Conservation (phyloP, 2,329 filamentous ascomycete species). For the Diaporthe aspalathi region DNA sequence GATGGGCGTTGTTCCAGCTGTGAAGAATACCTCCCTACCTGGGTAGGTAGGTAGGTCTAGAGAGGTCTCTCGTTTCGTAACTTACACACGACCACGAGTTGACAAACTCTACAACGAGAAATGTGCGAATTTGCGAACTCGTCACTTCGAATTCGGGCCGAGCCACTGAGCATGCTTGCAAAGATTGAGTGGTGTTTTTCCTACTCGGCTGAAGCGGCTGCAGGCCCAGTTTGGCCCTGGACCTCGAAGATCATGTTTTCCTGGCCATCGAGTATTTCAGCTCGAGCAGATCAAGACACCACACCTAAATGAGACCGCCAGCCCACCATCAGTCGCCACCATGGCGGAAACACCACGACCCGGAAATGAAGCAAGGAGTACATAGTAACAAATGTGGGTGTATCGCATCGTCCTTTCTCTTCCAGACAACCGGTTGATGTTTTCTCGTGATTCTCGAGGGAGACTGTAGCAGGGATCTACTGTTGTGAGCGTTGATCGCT, state of each 20-base stretch:
- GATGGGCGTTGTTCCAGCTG: background rate
- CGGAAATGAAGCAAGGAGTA: background rate
- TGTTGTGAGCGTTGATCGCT: background rate
- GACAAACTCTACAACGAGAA: background rate
- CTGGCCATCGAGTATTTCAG: background rate
- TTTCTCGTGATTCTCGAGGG: background rate
- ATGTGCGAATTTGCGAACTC: background rate
- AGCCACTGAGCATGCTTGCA: background rate
- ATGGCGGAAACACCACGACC: background rate
- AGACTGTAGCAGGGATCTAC: background rate
- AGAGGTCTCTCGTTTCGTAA: background rate
- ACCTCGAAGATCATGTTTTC: background rate
- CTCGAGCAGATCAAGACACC: background rate
- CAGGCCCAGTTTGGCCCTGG: background rate
- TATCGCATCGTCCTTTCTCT: background rate
- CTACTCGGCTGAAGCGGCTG: conserved; percentile 4
- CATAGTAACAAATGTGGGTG: background rate
- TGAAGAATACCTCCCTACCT: too few species aligned
- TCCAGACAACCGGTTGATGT: too few species aligned
- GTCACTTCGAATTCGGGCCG: background rate
- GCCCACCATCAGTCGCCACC: background rate
- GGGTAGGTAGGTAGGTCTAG: too few species aligned
- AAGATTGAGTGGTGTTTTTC: background rate
- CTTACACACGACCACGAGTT: background rate
- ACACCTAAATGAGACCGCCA: background rate